A percentile compares a stretch with the other conserved stretches of the same genome.
These are phyloP conservation scores for Fusarium nodosum DNA, from an alignment of 2,329 filamentous ascomycete genomes.

Conservation along the genomic window DNA sequence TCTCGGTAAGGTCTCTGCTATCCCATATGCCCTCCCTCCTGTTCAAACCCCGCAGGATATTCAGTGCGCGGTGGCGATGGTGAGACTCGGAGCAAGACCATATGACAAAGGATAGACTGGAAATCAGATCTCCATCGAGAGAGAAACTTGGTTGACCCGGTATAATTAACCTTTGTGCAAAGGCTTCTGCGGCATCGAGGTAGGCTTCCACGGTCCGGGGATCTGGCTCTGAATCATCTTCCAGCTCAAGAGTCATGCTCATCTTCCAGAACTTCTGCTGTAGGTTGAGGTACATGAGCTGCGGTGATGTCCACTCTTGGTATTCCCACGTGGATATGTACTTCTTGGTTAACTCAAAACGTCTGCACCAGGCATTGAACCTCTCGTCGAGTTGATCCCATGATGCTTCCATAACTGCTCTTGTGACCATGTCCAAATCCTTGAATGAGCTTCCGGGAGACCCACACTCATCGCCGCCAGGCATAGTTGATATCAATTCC, in stretches of 20 bases:
- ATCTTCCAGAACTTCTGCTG: slow-evolving; percentile 35
- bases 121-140: slow-evolving; percentile 27
- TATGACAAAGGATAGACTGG: slow-evolving; percentile 24
- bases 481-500: background rate
- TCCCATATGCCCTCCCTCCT: slow-evolving; percentile 44
- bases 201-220: background rate
- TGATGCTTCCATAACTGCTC: background rate
- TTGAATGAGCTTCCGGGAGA: background rate
- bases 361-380: slow-evolving; percentile 14
- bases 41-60: slow-evolving; percentile 31
- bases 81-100: background rate
- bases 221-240: slow-evolving; percentile 2
- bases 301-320: background rate
- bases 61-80: slow-evolving; percentile 18
- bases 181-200: slow-evolving; percentile 20
- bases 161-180: slow-evolving; percentile 4
- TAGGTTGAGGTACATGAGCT: slow-evolving; percentile 19
- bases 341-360: slow-evolving; percentile 33
- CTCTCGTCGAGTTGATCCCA: slow-evolving; percentile 13
- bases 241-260: slow-evolving; percentile 1
- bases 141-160: slow-evolving; percentile 23
- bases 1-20: slow-evolving; percentile 38
- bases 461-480: background rate
- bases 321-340: slow-evolving; percentile 8
- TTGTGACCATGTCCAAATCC: background rate